Percentiles rank a stretch among this genome's conserved stretches.
Evolutionary conservation across 2,329 filamentous ascomycete genomes (phyloP).

Genomic region (Colletotrichum siamense): DNA sequence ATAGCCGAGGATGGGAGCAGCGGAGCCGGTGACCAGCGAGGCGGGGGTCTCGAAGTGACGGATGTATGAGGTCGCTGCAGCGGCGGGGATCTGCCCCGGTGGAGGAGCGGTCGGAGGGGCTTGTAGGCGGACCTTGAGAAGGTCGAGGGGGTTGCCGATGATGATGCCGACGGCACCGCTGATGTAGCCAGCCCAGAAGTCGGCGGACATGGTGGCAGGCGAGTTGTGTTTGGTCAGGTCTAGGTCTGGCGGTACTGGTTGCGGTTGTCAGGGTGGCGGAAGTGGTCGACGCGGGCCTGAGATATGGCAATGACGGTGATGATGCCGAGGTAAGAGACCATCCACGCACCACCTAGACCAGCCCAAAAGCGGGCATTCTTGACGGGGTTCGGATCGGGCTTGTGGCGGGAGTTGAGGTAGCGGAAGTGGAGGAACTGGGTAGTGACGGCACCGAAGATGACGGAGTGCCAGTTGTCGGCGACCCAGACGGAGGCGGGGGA

Average conservation of each 20-base stretch:
- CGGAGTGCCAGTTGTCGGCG: slow-evolving; percentile 22
- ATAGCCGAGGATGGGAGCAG: slow-evolving; percentile 87
- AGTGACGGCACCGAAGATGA: slow-evolving; percentile 20
- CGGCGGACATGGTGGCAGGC: slow-evolving; percentile 71
- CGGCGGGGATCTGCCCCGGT: slow-evolving; percentile 21
- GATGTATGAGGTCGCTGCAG: slow-evolving; percentile 26
- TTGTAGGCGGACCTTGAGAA: slow-evolving; percentile 81
- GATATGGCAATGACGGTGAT: slow-evolving; percentile 18
- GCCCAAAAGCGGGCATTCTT: slow-evolving; percentile 25
- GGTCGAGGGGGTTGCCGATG: slow-evolving; percentile 30
- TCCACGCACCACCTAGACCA: slow-evolving; percentile 21
- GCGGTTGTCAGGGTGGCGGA: slow-evolving; percentile 13
- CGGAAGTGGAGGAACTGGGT: slow-evolving; percentile 22
- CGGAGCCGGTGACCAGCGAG: slow-evolving; percentile 67
- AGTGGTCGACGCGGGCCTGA: slow-evolving; percentile 19
- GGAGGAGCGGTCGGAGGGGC: slow-evolving; percentile 40
- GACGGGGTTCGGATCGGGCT: slow-evolving; percentile 14
- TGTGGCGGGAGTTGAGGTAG: slow-evolving; percentile 18
- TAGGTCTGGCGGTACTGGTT: not conserved
- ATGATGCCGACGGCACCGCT: slow-evolving; percentile 78
- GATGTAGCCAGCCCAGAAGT: slow-evolving; percentile 93
- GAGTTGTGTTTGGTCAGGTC: not conserved
- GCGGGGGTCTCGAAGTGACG: slow-evolving; percentile 40
- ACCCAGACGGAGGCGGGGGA: slow-evolving; percentile 12
- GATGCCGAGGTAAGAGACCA: slow-evolving; percentile 22